Evolutionary conservation across 164 flowering plant genomes (phyloP).

Genomic region (Aristolochia fimbriata): DNA sequence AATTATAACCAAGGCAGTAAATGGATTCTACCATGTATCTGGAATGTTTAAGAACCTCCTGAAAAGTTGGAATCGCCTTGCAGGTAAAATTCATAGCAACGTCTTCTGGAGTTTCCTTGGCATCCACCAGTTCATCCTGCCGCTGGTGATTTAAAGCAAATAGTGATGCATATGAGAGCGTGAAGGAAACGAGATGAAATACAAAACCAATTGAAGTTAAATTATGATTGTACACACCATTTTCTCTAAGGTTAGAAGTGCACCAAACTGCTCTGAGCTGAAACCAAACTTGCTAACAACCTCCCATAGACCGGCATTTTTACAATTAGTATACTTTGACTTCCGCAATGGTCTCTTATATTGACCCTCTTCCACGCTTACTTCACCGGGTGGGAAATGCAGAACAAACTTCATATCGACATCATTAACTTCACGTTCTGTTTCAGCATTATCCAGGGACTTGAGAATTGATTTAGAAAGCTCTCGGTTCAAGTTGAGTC

Average conservation of each 20-base stretch:
- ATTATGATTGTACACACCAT: conserved; percentile 33
- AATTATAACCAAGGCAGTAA: background rate
- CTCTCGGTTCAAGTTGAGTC: conserved; percentile 51
- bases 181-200: background rate
- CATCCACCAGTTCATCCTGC: conserved; percentile 69
- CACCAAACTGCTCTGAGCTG: conserved; percentile 86
- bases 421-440: conserved; percentile 93
- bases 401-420: conserved; percentile 82
- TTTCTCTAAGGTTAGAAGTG: conserved; percentile 42
- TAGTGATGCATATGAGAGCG: conserved; percentile 1
- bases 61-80: conserved; percentile 74
- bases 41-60: conserved; percentile 82
- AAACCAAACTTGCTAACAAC: conserved; percentile 84
- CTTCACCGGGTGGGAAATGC: conserved; percentile 93
- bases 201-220: background rate
- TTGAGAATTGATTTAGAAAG: conserved; percentile 58
- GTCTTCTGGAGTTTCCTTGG: conserved; percentile 86
- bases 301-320: conserved; percentile 89
- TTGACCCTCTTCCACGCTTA: conserved; percentile 75
- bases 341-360: conserved; percentile 81
- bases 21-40: conserved; percentile 74
- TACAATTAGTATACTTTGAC: conserved; percentile 58
- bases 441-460: conserved; percentile 63
- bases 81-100: conserved; percentile 71
- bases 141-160: conserved; percentile 19